A percentile compares a stretch with the other conserved stretches of the same genome.
phyloP scores from a whole-genome alignment of 352 stramenopile species.

The Globisporangium nagaii region DNA sequence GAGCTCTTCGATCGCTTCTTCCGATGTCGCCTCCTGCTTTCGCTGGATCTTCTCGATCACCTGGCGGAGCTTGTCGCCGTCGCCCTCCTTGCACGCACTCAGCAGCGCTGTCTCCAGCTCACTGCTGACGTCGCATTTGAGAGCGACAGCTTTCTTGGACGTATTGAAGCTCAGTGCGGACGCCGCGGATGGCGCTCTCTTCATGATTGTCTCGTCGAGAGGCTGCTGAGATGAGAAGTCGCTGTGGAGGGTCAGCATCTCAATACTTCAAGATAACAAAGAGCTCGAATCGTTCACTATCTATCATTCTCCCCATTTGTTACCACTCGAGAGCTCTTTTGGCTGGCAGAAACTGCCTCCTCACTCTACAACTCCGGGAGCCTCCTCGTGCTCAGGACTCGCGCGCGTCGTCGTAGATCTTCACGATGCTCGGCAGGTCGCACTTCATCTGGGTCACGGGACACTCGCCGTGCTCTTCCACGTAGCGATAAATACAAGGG shows the following conservation, averaged over 20 bases:
- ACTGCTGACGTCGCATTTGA: not conserved
- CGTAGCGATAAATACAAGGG: conserved; percentile 68
- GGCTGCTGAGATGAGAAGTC: not conserved
- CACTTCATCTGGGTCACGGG: conserved; percentile 78
- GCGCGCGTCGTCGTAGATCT: conserved; percentile 79
- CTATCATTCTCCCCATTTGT: conserved; percentile 2
- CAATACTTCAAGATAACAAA: not conserved
- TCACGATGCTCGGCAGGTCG: conserved; percentile 48
- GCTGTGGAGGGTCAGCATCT: not conserved
- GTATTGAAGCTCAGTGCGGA: not conserved
- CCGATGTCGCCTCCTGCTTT: not conserved
- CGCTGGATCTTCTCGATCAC: conserved; percentile 2
- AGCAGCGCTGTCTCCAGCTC: conserved; percentile 8
- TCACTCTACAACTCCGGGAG: not conserved
- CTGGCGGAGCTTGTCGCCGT: conserved; percentile 3
- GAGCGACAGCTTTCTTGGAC: not conserved
- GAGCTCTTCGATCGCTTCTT: conserved; percentile 14
- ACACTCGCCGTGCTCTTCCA: conserved; percentile 64
- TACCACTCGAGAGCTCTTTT: not conserved
- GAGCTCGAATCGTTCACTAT: not conserved
- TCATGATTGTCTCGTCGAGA: not conserved
- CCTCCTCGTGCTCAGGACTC: conserved; percentile 1
- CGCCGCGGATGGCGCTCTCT: not conserved
- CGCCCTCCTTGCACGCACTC: not conserved
- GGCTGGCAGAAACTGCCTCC: not conserved